Evolutionary conservation across 2,329 filamentous ascomycete genomes (phyloP).

Genomic region (Apiospora sp.): DNA sequence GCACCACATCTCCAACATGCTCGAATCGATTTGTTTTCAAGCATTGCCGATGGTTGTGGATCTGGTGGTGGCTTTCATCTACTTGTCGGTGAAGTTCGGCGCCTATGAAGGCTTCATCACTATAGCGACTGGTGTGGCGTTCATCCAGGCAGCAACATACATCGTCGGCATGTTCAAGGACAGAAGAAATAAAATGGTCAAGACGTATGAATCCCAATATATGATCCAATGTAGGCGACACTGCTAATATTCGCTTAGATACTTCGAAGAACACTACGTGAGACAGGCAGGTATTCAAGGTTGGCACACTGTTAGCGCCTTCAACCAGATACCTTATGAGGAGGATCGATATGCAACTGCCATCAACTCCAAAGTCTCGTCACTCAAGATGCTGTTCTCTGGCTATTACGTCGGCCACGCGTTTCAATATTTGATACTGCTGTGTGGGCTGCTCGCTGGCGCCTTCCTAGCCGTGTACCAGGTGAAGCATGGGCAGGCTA

Average conservation of each 20-base stretch:
- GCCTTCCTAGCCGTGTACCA: conserved; percentile 69
- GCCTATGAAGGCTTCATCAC: conserved; percentile 70
- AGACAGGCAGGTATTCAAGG: conserved; percentile 64
- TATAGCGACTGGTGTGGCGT: conserved; percentile 63
- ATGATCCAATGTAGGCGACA: not conserved
- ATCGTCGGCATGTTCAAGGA: conserved; percentile 60
- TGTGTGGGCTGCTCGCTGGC: conserved; percentile 72
- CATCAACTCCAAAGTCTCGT: conserved; percentile 50
- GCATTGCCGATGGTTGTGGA: conserved; percentile 68
- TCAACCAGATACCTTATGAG: conserved; percentile 66
- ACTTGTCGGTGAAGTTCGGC: conserved; percentile 65
- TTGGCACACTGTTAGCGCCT: conserved; percentile 66
- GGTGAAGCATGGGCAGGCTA: conserved; percentile 66
- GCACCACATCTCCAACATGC: conserved; percentile 59
- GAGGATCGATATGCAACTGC: conserved; percentile 61
- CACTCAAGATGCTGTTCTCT: conserved; percentile 49
- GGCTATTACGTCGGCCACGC: conserved; percentile 61
- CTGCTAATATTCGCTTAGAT: conserved; percentile 32
- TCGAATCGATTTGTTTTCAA: conserved; percentile 66
- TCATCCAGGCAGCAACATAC: conserved; percentile 60
- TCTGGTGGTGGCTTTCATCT: conserved; percentile 65
- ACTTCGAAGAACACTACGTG: conserved; percentile 63
- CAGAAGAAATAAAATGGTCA: conserved; percentile 58
- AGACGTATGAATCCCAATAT: conserved; percentile 44
- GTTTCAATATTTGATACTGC: conserved; percentile 69